These are phyloP conservation scores for Lepiota venenata DNA, from an alignment of 768 basidiomycete species.

Conservation along the genomic window DNA sequence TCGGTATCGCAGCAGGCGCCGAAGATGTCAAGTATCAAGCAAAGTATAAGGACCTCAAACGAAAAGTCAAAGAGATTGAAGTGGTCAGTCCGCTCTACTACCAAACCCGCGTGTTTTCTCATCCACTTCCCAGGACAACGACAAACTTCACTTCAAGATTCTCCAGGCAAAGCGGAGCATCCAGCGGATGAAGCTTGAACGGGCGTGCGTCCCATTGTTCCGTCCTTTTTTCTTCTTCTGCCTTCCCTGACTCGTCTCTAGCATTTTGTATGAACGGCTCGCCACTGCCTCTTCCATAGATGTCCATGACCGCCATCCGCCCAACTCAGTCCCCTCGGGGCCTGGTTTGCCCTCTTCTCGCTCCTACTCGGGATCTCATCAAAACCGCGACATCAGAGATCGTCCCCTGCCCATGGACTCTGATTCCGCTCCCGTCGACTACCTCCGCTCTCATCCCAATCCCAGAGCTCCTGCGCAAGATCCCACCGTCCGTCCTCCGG, in stretches of 20 bases:
- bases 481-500: slow-evolving; percentile 35
- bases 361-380: slow-evolving; percentile 29
- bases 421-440: slow-evolving; percentile 39
- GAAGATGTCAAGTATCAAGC: slow-evolving; percentile 85
- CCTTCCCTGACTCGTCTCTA: slow-evolving; percentile 16
- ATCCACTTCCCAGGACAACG: slow-evolving; percentile 65
- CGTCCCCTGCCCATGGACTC: slow-evolving; percentile 20
- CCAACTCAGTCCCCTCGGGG: slow-evolving; percentile 23
- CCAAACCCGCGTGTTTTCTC: slow-evolving; percentile 11
- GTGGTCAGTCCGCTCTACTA: slow-evolving; percentile 42
- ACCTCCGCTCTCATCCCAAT: slow-evolving; percentile 44
- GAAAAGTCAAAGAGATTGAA: slow-evolving; percentile 87
- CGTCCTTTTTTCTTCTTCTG: slow-evolving; percentile 16
- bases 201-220: slow-evolving; percentile 62
- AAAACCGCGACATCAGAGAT: slow-evolving; percentile 36
- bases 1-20: slow-evolving; percentile 73
- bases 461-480: slow-evolving; percentile 46
- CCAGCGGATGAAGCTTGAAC: slow-evolving; percentile 83
- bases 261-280: slow-evolving; percentile 79
- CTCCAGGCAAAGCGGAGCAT: slow-evolving; percentile 78
- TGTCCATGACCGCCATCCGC: slow-evolving; percentile 36
- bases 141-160: slow-evolving; percentile 81
- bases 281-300: slow-evolving; percentile 56
- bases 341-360: slow-evolving; percentile 34
- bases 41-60: slow-evolving; percentile 86